Evolutionary conservation across 139 green algal genomes (phyloP), one percentile per base, ranked within the genome.

Genomic region (Chlorella ohadii): DNA sequence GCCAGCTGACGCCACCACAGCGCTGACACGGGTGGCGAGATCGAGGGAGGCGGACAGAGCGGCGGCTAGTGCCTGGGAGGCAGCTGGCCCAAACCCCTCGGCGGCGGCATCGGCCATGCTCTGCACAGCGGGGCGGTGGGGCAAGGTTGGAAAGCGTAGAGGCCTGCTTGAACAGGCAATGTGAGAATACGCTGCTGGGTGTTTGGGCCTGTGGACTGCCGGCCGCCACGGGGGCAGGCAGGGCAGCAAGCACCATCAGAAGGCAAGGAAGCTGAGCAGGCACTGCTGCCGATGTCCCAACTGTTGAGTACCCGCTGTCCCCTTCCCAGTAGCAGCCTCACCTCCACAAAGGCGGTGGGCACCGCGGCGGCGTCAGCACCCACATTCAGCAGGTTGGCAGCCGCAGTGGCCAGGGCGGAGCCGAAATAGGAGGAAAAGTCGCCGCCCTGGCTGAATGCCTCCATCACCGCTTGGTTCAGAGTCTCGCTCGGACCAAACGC

Each of bases 341-440:
- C 72, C 72, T 78, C 72, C 16, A 38, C 72, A 11, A 64, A 56
- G 0, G 72, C 72, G 44, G 72, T 33, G 25, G 72, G 44, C 44
- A 78, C 44, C 3, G 72, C 72, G 15, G 41, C 44, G 9, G 44
- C 25, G 11, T 28, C 63, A 38, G 63, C 63, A 38, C 63, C 63
- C 27, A 68, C 1, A 4, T 15, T 15, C 12, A 34, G n/a, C 65
- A 79, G 73, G 31, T 79, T 65, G 73, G 47, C 47, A 20, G 47
- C 73, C 16, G 73, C 73, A 4, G 47, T 38, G 19, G 73, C 73
- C 51, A 79, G 73, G 4, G 47, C 73, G 3, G 73, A n/a, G 17
- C 47, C 51, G 23, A 79, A 67, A 51, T 47, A 79, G 28, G 51
- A 67, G 31, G 47, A 55, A 22, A 79, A 79, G 51, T 79, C 73